Percentiles rank a stretch among this genome's conserved stretches.
These are phyloP conservation scores for Phellinidium pouzarii DNA, from an alignment of 1,284 basidiomycete species.

Conservation along the genomic window DNA sequence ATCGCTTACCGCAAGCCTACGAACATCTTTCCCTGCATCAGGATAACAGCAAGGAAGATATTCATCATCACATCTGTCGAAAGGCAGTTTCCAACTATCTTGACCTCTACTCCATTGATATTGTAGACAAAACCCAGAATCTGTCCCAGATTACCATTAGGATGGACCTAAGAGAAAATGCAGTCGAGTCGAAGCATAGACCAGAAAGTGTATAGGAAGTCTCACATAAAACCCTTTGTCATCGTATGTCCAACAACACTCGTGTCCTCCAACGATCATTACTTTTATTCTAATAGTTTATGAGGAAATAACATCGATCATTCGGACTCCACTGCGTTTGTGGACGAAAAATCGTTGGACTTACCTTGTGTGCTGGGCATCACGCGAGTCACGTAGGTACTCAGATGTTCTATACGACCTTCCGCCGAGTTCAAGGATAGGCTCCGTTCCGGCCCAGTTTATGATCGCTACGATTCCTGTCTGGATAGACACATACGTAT, in stretches of 20 bases:
- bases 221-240: slow-evolving; percentile 14
- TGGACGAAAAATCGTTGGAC: not conserved
- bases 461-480: slow-evolving; percentile 3
- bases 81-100: slow-evolving; percentile 8
- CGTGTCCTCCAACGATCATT: not conserved
- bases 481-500: slow-evolving; percentile 4
- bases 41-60: slow-evolving; percentile 10
- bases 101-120: slow-evolving; percentile 11
- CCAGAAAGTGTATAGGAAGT: not conserved
- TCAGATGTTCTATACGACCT: slow-evolving; percentile 2
- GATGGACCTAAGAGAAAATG: slow-evolving; percentile 2
- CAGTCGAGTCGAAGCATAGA: not conserved
- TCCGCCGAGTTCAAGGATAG: slow-evolving; percentile 3
- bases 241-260: slow-evolving; percentile 13
- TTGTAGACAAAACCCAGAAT: slow-evolving; percentile 12
- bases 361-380: slow-evolving; percentile 7
- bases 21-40: slow-evolving; percentile 16
- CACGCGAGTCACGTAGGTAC: slow-evolving; percentile 8
- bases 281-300: not conserved
- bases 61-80: slow-evolving; percentile 9
- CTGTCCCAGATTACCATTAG: not conserved
- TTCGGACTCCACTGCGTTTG: not conserved
- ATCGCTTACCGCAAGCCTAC: slow-evolving; percentile 8
- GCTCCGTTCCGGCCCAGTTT: slow-evolving; percentile 7
- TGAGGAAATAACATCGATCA: not conserved